phyloP scores from a whole-genome alignment of 2,329 filamentous ascomycete species.

The Diaporthe citri region DNA sequence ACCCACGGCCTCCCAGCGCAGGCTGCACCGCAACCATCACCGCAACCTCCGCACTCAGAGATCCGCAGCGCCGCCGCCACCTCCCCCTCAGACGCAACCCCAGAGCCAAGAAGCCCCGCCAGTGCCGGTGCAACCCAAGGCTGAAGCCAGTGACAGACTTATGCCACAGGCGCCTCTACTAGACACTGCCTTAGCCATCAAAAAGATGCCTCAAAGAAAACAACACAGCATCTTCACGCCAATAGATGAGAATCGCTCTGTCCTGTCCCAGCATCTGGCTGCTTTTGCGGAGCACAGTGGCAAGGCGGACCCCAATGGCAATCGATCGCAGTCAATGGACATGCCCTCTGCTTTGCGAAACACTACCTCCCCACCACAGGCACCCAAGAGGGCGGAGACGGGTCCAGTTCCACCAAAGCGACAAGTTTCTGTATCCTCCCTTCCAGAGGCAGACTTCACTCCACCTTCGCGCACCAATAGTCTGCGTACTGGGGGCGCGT shows the following conservation, averaged over 20 bases:
- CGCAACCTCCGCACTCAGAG: constrained; percentile 64
- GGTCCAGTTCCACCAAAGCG: constrained; percentile 62
- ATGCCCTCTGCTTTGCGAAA: constrained; percentile 67
- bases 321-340: constrained; percentile 75
- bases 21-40: constrained; percentile 62
- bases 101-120: constrained; percentile 64
- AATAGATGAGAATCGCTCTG: constrained; percentile 91
- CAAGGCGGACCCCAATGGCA: constrained; percentile 49
- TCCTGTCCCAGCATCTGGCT: constrained; percentile 86
- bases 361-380: constrained; percentile 68
- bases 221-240: constrained; percentile 97
- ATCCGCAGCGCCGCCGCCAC: constrained; percentile 49
- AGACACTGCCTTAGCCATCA: constrained; percentile 66
- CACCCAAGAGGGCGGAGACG: constrained; percentile 64
- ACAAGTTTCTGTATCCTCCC: constrained; percentile 68
- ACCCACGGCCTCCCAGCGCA: constrained; percentile 63
- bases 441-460: constrained; percentile 74
- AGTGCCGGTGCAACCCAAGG: constrained; percentile 63
- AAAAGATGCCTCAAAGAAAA: constrained; percentile 80
- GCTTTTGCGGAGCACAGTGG: constrained; percentile 68
- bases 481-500: constrained; percentile 71
- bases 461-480: constrained; percentile 86
- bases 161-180: constrained; percentile 57
- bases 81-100: constrained; percentile 61
- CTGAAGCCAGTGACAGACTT: constrained; percentile 58